Evolutionary conservation across 371 early-diverging fungal genomes (phyloP).

Genomic region (Mucor indicus): DNA sequence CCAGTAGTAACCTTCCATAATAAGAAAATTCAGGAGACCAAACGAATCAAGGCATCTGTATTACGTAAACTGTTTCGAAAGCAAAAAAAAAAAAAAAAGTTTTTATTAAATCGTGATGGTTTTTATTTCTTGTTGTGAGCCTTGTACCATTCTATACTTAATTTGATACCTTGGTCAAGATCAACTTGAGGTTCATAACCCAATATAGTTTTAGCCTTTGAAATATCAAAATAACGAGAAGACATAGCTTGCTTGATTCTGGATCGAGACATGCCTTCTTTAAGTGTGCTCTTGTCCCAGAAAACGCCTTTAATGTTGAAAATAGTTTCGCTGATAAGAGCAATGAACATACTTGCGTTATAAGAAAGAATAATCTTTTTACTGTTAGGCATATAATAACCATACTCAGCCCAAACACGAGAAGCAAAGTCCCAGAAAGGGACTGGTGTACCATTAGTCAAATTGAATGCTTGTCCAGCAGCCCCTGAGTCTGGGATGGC

Average conservation of each 20-base stretch:
- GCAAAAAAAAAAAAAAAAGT: too few species aligned
- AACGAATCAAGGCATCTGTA: too few species aligned
- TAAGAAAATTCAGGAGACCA: too few species aligned
- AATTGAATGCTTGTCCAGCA: conserved; percentile 77
- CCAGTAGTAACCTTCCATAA: too few species aligned
- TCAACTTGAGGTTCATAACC: conserved; percentile 76
- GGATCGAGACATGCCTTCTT: conserved; percentile 61
- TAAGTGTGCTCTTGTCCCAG: conserved; percentile 40
- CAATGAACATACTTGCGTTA: conserved; percentile 48
- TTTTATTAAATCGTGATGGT: too few species aligned
- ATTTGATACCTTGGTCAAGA: conserved; percentile 69
- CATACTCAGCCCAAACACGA: conserved; percentile 60
- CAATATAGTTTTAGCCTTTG: conserved; percentile 72
- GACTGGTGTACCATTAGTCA: conserved; percentile 92
- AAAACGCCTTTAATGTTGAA: conserved; percentile 47
- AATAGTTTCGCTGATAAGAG: conserved; percentile 46
- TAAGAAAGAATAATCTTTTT: conserved; percentile 49
- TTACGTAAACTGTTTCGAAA: too few species aligned
- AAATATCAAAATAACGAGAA: conserved; percentile 78
- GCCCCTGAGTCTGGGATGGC: conserved; percentile 36
- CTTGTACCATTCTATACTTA: conserved; percentile 27
- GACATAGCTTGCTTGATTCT: conserved; percentile 70
- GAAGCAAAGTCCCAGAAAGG: conserved; percentile 90
- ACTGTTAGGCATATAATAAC: conserved; percentile 39
- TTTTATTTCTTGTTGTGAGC: too few species aligned